Base-by-base conservation (phyloP, 139 green algal genomes). In the Bryopsis sp. region DNA sequence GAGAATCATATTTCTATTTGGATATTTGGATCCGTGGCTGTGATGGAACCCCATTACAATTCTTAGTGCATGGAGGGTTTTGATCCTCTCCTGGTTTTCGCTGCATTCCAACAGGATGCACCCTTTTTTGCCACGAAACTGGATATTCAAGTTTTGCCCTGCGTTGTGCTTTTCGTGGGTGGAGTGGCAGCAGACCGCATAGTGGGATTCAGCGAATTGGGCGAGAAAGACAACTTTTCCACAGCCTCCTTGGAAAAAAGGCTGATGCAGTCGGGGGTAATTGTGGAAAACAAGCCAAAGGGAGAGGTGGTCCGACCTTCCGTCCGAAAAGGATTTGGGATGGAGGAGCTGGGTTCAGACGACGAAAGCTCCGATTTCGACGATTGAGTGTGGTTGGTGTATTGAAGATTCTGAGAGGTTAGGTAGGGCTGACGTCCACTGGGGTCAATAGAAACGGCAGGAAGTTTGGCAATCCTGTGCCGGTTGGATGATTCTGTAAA, bases 121-220 rank as follows among this genome's bases (percentile, higher is more conserved):
- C 89, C 92, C 0, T 98, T 97, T 73, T 97, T 98, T 77, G 91
- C 90, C 8, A 82, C 89, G 24, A 98, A 98, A 81, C 84, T 98
- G 0, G 76, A 92, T 65, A 80, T 97, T 37, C 79, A 89, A 69
- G 79, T 92, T 79, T 81, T 98, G 50, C 92, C 92, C 3, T 93
- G 82, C 47, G 62, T 96, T 6, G 73, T 96, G 22, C 73, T 85
- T 36, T 96, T 98, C 67, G 68, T 73, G 3, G 71, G 86, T 43
- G 91, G 91, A 26, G 78, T 94, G 4, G 85, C 84, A 1, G 79
- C 84, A 46, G 89, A 90, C 37, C 58, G 86, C 6, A 47, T 95
- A 2, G 83, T 92, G 4, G 92, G 92, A 38, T 98, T 98, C 80
- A 89, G 96, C 35, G 81, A 86, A 3, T 74, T 97, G 3, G 89